Conservation (phyloP, 148 eudicot genomes). For the Heliosperma pusillum region DNA sequence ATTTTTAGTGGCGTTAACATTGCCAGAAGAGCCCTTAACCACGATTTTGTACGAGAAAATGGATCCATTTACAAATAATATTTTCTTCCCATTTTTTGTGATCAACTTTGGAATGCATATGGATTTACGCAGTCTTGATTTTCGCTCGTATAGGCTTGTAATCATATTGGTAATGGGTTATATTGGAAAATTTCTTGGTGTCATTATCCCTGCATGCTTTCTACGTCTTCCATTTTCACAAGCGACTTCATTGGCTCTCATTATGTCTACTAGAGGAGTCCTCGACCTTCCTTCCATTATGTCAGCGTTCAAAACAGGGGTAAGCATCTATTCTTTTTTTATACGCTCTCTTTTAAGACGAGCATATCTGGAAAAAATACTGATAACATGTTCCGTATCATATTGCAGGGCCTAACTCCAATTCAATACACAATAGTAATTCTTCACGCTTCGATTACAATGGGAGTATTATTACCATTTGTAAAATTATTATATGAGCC, state of each 20-base stretch:
- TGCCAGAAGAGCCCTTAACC: constrained; percentile 26
- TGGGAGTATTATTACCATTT: constrained; percentile 12
- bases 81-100: constrained; percentile 20
- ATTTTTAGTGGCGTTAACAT: constrained; percentile 13
- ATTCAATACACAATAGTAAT: neutral
- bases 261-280: constrained; percentile 18
- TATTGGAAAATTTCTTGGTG: constrained; percentile 19
- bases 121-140: neutral
- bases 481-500: constrained; percentile 7
- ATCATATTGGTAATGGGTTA: neutral
- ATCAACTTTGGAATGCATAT: constrained; percentile 13
- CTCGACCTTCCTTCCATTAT: constrained; percentile 12
- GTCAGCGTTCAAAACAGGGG: neutral
- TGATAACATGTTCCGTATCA: too few species aligned
- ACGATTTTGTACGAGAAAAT: constrained; percentile 4
- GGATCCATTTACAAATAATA: constrained; percentile 6
- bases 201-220: neutral
- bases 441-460: neutral
- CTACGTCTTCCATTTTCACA: constrained; percentile 3
- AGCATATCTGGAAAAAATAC: too few species aligned
- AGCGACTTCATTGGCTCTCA: constrained; percentile 4
- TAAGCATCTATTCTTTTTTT: neutral
- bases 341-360: too few species aligned
- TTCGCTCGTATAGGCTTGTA: neutral
- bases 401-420: neutral